Evolutionary conservation across 164 flowering plant genomes (phyloP), one percentile per base, ranked within the genome.

Genomic region (Hamamelis virginiana): DNA sequence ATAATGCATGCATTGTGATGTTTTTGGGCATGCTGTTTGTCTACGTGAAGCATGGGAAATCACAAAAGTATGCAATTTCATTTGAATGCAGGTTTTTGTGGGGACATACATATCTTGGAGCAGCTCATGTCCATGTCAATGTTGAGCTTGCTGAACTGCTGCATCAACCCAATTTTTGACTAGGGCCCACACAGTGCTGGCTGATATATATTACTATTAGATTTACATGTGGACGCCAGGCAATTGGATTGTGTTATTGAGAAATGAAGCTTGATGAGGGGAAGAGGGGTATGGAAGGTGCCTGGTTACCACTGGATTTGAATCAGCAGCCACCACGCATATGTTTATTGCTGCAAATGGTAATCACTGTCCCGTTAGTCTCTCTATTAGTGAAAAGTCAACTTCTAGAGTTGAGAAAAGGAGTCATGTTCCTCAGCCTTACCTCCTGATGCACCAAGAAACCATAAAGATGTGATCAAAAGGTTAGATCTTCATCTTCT

Each of bases 301-400:
- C 94, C 96, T 8, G 97, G 97, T 70, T 85, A 72, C 64, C 90
- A 97, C 78, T 91, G 94, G 94, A 83, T 91, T 77, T 88, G 84
- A 71, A 67, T 89, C 28, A 81, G 80, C 65, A 80, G 77, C 28
- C 28, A 47, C 64, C 18, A 82, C 85, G 8, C 88, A 86, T 69
- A 70, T 83, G 77, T 92, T 92, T 82, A 76, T 77, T 68, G 86
- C 96, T 44, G 88, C 87, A 18, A 94, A 92, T 66, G 78, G 56
- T 62, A 77, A 70, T 78, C 92, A 92, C 59, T 86, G 59, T 80
- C 81, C 65, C 69, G 59, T 55, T 67, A 84, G 71, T 92, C 19
- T 83, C 86, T 76, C 26, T 71, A 19, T 14, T 84, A 27, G 74
- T 89, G 62, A 78, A 76, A 64, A 55, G 23, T 76, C 87, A 90